These are phyloP conservation scores for Lepidium sativum DNA, from an alignment of 345 rosid genomes.

Conservation along the genomic window DNA sequence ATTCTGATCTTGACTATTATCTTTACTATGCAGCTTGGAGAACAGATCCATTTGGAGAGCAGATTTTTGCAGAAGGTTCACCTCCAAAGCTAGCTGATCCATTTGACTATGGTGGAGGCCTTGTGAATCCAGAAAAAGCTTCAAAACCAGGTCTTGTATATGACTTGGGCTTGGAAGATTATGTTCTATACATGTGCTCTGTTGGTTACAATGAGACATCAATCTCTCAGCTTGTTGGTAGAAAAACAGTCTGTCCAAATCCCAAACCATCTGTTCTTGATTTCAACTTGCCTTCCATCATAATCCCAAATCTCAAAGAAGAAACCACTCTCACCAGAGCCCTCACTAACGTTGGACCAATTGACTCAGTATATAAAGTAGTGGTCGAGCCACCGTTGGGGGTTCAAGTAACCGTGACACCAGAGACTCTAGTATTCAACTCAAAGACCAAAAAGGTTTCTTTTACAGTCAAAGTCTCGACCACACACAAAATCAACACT, in stretches of 20 bases:
- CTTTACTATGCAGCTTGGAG: conserved; percentile 16
- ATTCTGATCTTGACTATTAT: neutral
- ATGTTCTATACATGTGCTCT: conserved; percentile 38
- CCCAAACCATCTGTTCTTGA: conserved; percentile 10
- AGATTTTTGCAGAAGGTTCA: conserved; percentile 33
- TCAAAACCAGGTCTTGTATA: conserved; percentile 45
- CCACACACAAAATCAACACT: conserved; percentile 22
- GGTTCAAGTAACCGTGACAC: conserved; percentile 3
- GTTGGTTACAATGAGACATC: conserved; percentile 36
- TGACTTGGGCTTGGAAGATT: conserved; percentile 36
- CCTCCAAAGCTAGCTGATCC: conserved; percentile 29
- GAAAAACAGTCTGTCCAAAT: conserved; percentile 3
- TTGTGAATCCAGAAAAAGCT: conserved; percentile 44
- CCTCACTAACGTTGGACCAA: conserved; percentile 36
- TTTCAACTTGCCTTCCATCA: conserved; percentile 41
- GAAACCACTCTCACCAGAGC: conserved; percentile 15
- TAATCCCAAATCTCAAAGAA: conserved; percentile 9
- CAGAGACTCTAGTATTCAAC: conserved; percentile 17
- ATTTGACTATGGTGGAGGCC: conserved; percentile 48
- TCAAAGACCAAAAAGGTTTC: conserved; percentile 3
- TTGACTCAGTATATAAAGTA: conserved; percentile 17
- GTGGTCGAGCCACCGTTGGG: conserved; percentile 23
- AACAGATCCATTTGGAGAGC: conserved; percentile 25
- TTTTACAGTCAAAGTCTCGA: conserved; percentile 12
- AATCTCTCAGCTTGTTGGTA: conserved; percentile 33